Conservation (phyloP, 129 eudicot genomes). For the Pittosporum tobira region DNA sequence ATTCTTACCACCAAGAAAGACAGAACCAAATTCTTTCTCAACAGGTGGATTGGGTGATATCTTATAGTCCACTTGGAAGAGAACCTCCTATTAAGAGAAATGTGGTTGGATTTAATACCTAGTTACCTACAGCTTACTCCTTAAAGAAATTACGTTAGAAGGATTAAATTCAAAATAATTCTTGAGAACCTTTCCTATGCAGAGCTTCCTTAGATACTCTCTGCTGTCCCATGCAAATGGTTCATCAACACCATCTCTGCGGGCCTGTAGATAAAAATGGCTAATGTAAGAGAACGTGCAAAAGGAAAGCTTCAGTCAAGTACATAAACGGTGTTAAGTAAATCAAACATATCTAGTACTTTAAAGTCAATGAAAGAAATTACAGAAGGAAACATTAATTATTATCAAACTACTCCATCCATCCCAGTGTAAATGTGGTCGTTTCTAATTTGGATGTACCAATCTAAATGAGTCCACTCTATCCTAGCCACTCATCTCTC, state of each 20-base stretch:
- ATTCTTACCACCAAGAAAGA: constrained; percentile 69
- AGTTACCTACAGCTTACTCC: background rate
- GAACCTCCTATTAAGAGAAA: constrained; percentile 50
- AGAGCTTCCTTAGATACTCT: constrained; percentile 77
- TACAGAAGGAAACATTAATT: background rate
- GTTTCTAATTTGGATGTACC: too few relatives aligned
- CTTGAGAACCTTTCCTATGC: constrained; percentile 71
- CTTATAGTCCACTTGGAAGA: constrained; percentile 65
- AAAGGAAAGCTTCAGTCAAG: constrained; percentile 3
- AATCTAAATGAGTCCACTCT: too few relatives aligned
- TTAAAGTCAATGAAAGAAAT: background rate
- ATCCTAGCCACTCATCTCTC: too few relatives aligned
- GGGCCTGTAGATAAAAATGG: constrained; percentile 63
- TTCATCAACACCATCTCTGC: constrained; percentile 76
- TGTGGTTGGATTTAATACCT: background rate
- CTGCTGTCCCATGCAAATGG: constrained; percentile 99
- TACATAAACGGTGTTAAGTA: background rate
- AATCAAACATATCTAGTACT: background rate
- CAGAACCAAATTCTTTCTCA: constrained; percentile 80
- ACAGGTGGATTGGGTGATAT: constrained; percentile 62
- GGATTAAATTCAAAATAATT: background rate
- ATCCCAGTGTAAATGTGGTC: too few relatives aligned
- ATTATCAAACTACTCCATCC: too few relatives aligned
- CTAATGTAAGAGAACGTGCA: constrained; percentile 2
- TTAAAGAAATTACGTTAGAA: constrained; percentile 1